phyloP scores from a whole-genome alignment of 2,329 filamentous ascomycete genomes.

The Colletotrichum sp. region DNA sequence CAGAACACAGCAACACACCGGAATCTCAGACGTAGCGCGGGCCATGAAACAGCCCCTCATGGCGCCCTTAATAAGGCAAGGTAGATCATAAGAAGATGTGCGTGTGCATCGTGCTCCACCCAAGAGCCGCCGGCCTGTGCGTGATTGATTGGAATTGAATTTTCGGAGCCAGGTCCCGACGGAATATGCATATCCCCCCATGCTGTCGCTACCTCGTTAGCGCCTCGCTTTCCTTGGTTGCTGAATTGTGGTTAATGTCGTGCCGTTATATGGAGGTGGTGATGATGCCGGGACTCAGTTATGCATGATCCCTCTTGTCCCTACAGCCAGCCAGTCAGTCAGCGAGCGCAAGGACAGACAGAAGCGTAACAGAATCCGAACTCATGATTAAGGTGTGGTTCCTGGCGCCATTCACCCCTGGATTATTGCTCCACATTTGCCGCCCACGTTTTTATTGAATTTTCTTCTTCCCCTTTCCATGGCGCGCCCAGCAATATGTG shows the following conservation, averaged over 20 bases:
- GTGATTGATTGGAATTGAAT: not conserved
- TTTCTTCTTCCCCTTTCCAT: not conserved
- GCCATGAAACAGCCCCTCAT: slow-evolving; percentile 13
- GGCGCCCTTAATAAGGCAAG: slow-evolving; percentile 18
- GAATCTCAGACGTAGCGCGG: slow-evolving; percentile 17
- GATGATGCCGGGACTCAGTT: not conserved
- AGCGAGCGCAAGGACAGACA: not conserved
- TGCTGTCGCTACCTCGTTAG: not conserved
- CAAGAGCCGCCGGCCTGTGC: not conserved
- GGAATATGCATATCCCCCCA: not conserved
- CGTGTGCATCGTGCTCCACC: not conserved
- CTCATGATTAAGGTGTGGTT: not conserved
- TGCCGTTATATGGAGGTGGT: not conserved
- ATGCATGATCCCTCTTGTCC: not conserved
- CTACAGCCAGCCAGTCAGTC: not conserved
- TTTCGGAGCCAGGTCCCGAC: not conserved
- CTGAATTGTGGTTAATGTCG: not conserved
- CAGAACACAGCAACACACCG: not conserved
- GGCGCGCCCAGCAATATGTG: not conserved
- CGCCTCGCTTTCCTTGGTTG: not conserved
- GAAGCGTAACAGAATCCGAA: not conserved
- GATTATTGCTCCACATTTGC: not conserved
- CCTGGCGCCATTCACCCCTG: slow-evolving; percentile 4
- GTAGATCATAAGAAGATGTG: slow-evolving; percentile 11
- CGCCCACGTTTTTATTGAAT: slow-evolving; percentile 5